Base-by-base conservation (phyloP, 768 basidiomycete genomes). In the Cystofilobasidium ferigula region DNA sequence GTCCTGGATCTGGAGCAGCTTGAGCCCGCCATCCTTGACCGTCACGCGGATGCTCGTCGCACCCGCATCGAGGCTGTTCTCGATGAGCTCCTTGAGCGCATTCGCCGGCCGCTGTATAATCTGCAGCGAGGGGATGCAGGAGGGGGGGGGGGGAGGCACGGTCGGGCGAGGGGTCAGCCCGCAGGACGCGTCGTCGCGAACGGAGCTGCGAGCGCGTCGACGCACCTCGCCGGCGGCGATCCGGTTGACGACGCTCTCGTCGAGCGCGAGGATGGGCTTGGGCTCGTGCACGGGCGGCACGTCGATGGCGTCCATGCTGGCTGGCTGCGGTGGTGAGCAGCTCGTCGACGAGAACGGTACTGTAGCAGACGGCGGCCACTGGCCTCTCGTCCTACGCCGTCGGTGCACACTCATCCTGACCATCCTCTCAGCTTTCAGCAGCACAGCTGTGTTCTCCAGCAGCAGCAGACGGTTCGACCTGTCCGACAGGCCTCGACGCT, bases 61-160 rank as follows among this genome's bases (percentile, higher is more conserved):
- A 0, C 89, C 86, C 0, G 95, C 95, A 77, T 99, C 95, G n/a
- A 99, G 81, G 26, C 86, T 82, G 71, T 99, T 98, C 77, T 99
- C 95, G 18, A 99, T 78, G 0, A 98, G 80, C 74, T 98, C 95
- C 75, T 99, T 99, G 62, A 99, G 80, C 2, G 94, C 94, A 68
- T 93, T 97, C 7, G 89, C 84, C 0, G 95, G 95, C 45, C 95
- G 75, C 62, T 89, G 88, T 66, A 90, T 89, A 72, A 90, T 86
- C 87, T 89, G 78, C 42, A 78, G 76, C 74, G 74, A 12, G 35
- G 13, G 9, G n/a, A n/a, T n/a, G n/a, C n/a, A n/a, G n/a, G n/a
- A n/a, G n/a, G n/a, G n/a, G n/a, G n/a, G n/a, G n/a, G n/a, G n/a
- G n/a, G n/a, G n/a, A n/a, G n/a, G n/a, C n/a, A n/a, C n/a, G n/a